Conservation (phyloP, 2,329 filamentous ascomycete species). For the Colletotrichum sp. region DNA sequence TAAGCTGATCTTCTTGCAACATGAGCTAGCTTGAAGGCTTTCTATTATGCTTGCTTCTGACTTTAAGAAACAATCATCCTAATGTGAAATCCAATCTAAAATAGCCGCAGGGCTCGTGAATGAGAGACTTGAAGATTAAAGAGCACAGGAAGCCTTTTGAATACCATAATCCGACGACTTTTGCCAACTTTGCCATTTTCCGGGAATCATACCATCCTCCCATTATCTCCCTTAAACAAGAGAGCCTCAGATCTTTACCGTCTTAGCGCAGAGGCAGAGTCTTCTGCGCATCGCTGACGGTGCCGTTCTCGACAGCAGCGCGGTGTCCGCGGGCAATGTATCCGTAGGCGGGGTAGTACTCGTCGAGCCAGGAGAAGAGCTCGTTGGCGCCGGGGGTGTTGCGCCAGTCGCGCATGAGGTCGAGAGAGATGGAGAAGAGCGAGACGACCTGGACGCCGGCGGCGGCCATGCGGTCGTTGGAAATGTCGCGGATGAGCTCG, state of each 20-base stretch:
- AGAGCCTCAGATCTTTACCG: not conserved
- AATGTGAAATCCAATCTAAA: not conserved
- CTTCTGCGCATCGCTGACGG: constrained; percentile 60
- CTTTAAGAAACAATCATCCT: not conserved
- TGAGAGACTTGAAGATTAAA: constrained; percentile 5
- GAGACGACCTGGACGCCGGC: constrained; percentile 70
- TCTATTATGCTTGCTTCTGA: not conserved
- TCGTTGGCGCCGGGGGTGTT: constrained; percentile 55
- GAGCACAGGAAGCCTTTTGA: not conserved
- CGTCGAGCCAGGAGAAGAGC: constrained; percentile 68
- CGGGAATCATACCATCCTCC: constrained; percentile 6
- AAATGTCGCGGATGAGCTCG: constrained; percentile 62
- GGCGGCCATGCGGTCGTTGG: constrained; percentile 69
- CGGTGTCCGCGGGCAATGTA: constrained; percentile 66
- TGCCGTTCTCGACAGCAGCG: constrained; percentile 65
- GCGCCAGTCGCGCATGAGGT: constrained; percentile 76
- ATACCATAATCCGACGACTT: not conserved
- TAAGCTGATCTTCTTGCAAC: not conserved
- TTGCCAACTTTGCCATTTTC: not conserved
- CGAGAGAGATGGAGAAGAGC: constrained; percentile 67
- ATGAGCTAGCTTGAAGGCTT: not conserved
- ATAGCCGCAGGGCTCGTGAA: not conserved
- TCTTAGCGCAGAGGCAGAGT: constrained; percentile 4
- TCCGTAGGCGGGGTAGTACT: constrained; percentile 69
- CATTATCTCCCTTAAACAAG: not conserved